A percentile compares a stretch with the other conserved stretches of the same genome.
These are phyloP conservation scores for Emergomyces orientalis DNA, from an alignment of 2,329 filamentous ascomycete species.

Conservation along the genomic window DNA sequence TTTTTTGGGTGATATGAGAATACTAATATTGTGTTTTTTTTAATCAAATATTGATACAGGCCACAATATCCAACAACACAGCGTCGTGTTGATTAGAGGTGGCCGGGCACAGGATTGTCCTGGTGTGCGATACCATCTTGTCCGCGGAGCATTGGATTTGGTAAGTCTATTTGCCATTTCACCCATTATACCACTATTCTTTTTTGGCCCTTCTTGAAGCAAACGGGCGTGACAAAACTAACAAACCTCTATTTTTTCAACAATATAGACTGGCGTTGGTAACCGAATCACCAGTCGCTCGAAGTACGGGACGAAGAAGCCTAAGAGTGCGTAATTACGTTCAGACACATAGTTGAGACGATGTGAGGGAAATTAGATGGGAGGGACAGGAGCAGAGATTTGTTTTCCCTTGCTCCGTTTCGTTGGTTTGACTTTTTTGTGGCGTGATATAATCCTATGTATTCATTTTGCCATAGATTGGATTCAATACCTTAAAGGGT, in stretches of 20 bases:
- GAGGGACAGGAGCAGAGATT: background rate
- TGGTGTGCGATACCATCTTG: slow-evolving; percentile 91
- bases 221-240: slow-evolving; percentile 63
- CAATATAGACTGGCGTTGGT: slow-evolving; percentile 70
- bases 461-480: background rate
- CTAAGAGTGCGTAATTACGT: slow-evolving; percentile 58
- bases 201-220: slow-evolving; percentile 15
- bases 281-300: slow-evolving; percentile 76
- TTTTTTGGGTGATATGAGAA: background rate
- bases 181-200: slow-evolving; percentile 15
- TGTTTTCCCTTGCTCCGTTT: background rate
- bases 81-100: slow-evolving; percentile 89
- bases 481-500: background rate
- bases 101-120: slow-evolving; percentile 94
- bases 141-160: slow-evolving; percentile 85
- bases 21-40: slow-evolving; percentile 1
- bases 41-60: slow-evolving; percentile 37
- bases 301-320: slow-evolving; percentile 98
- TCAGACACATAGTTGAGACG: background rate
- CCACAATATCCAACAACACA: slow-evolving; percentile 98
- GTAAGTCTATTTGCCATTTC: slow-evolving; percentile 46
- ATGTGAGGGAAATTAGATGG: background rate
- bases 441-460: background rate
- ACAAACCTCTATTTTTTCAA: slow-evolving; percentile 20
- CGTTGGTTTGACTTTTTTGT: background rate